Percentiles rank a stretch among this genome's conserved stretches.
Evolutionary conservation across 2,329 filamentous ascomycete genomes (phyloP).

Genomic region (Stachybotrys echinatus): DNA sequence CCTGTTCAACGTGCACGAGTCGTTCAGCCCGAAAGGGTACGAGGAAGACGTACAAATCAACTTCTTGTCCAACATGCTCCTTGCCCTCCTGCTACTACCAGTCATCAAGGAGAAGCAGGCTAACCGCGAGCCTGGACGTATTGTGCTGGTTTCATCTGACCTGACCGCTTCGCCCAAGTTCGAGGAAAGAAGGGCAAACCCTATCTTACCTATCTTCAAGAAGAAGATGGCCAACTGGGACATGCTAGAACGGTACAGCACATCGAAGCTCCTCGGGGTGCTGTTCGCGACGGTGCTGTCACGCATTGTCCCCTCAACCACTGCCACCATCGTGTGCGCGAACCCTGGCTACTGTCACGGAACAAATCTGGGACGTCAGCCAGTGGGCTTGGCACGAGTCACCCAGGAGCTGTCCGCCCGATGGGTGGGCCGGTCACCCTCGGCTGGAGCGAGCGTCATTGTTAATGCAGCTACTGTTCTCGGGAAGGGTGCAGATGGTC

Average conservation of each 20-base stretch:
- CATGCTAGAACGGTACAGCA: background rate
- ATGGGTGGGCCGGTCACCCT: background rate
- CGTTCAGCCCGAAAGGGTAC: background rate
- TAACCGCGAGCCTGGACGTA: background rate
- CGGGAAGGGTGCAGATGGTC: slow-evolving; percentile 2
- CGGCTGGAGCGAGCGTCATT: slow-evolving; percentile 1
- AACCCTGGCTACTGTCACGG: slow-evolving; percentile 1
- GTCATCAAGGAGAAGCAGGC: background rate
- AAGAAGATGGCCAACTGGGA: background rate
- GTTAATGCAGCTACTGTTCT: slow-evolving; percentile 1
- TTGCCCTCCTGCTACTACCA: background rate
- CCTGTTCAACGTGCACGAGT: background rate
- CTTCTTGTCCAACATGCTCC: background rate
- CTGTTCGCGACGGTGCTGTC: slow-evolving; percentile 4
- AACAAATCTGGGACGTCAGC: slow-evolving; percentile 1
- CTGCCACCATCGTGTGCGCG: background rate
- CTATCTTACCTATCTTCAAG: background rate
- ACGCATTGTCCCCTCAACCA: background rate
- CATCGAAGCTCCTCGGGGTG: background rate
- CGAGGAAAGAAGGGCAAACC: background rate
- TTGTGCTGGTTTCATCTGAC: background rate
- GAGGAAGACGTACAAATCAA: slow-evolving; percentile 1
- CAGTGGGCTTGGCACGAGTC: background rate
- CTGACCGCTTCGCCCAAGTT: background rate
- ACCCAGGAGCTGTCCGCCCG: background rate